phyloP scores from a whole-genome alignment of 1,139 yeast genomes.

The Yamadazyma sp. region DNA sequence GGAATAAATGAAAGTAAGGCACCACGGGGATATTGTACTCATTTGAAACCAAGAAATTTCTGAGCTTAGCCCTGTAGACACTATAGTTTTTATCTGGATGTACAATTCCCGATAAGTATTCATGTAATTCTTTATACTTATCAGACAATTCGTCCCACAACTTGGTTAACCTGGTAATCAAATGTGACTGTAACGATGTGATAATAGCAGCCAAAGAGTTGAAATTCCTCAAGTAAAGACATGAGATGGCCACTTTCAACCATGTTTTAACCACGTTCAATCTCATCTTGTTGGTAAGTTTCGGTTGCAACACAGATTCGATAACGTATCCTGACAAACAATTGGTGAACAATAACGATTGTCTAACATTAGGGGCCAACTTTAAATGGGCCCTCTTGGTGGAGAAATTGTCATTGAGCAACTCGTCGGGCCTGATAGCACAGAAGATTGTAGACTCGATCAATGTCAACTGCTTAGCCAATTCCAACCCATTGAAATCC shows the following conservation, averaged over 20 bases:
- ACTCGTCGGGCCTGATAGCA: conserved; percentile 66
- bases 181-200: conserved; percentile 80
- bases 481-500: conserved; percentile 75
- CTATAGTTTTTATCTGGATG: conserved; percentile 84
- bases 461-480: conserved; percentile 82
- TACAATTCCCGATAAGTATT: conserved; percentile 66
- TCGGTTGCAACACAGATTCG: conserved; percentile 68
- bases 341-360: conserved; percentile 73
- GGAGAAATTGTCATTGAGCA: conserved; percentile 71
- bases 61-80: conserved; percentile 69
- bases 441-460: conserved; percentile 76
- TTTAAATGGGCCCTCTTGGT: conserved; percentile 61
- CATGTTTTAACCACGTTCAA: conserved; percentile 69
- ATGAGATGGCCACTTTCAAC: conserved; percentile 83
- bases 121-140: conserved; percentile 65
- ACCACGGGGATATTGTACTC: conserved; percentile 70
- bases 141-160: conserved; percentile 69
- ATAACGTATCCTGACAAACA: conserved; percentile 79
- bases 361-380: conserved; percentile 71
- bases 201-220: conserved; percentile 88
- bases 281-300: conserved; percentile 49
- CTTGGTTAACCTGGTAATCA: conserved; percentile 64
- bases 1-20: conserved; percentile 80
- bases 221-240: conserved; percentile 76
- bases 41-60: conserved; percentile 51